Evolutionary conservation across 106 monocot genomes (phyloP).

Genomic region (Dioscorea dumetorum): DNA sequence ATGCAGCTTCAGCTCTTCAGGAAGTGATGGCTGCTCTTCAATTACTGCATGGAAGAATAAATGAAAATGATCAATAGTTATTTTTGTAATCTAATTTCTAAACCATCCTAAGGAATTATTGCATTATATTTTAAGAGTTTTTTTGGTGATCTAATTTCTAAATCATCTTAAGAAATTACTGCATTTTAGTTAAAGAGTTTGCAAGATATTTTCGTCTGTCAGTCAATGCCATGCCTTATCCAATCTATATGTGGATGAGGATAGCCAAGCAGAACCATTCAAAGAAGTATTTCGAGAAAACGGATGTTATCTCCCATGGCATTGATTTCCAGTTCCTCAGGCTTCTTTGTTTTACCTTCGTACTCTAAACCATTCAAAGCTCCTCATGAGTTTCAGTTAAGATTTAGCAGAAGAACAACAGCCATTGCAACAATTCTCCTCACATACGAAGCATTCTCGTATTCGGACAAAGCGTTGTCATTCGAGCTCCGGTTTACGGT

Average conservation of each 20-base stretch:
- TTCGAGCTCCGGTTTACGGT: slow-evolving; percentile 36
- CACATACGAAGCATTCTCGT: slow-evolving; percentile 1
- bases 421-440: slow-evolving; percentile 2
- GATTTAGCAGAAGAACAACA: slow-evolving; percentile 7
- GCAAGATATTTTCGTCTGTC: too few species aligned
- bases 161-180: neutral
- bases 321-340: slow-evolving; percentile 11
- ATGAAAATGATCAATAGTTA: too few species aligned
- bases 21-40: slow-evolving; percentile 26
- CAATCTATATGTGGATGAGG: neutral
- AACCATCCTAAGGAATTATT: neutral
- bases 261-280: neutral
- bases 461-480: slow-evolving; percentile 9
- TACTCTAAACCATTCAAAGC: neutral
- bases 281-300: neutral
- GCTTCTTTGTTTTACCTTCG: neutral
- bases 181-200: too few species aligned
- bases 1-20: slow-evolving; percentile 26
- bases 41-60: too few species aligned
- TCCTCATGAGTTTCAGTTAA: neutral
- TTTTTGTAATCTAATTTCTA: neutral
- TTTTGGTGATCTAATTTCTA: neutral
- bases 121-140: neutral
- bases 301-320: slow-evolving; percentile 3
- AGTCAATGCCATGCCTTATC: slow-evolving; percentile 17